Evolutionary conservation across 257 asterid genomes (phyloP), one percentile per base, ranked within the genome.

Genomic region (Scutellaria barbata): DNA sequence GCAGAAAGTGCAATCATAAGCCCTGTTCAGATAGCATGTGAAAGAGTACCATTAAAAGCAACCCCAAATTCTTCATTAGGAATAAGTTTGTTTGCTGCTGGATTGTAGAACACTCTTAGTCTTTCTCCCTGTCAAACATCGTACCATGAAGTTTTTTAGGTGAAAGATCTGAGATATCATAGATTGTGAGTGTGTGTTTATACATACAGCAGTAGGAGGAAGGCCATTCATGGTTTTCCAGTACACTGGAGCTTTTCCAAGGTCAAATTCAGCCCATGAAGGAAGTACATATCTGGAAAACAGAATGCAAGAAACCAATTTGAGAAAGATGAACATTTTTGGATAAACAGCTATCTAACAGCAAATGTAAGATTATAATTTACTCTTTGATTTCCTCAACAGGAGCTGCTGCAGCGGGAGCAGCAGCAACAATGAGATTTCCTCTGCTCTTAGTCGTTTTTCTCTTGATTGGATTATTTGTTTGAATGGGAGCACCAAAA

Each of bases 191-290:
- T 13, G 35, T 10, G 14, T 71, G 35, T 30, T 30, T 30, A 63
- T 16, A 61, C 97, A 55, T 85, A 90, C 97, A 13, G 98, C 78
- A 8, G 87, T 77, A 5, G 98, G 98, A 63, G 96, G 96, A 78
- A 92, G 91, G 13, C 97, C 98, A 6, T 92, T 90, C 90, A 81
- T 83, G 3, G 97, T 92, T 81, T 92, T 92, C 98, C 97, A 92
- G 78, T 82, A 90, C 17, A 92, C 83, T 3, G 98, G 96, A 71
- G 95, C 88, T 82, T 79, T 74, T 79, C 96, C 98, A 11, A 92
- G 89, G 75, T 92, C 98, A 20, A 90, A 92, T 59, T 85, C 81
- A 64, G 98, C 97, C 97, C 97, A 92, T 11, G 91, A 74, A 4
- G 98, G 92, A 74, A 92, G 90, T 16, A 69, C 67, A 59, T 75